phyloP scores from a whole-genome alignment of 2,329 filamentous ascomycete species.

The Aspergillus pseudoviridinutans region DNA sequence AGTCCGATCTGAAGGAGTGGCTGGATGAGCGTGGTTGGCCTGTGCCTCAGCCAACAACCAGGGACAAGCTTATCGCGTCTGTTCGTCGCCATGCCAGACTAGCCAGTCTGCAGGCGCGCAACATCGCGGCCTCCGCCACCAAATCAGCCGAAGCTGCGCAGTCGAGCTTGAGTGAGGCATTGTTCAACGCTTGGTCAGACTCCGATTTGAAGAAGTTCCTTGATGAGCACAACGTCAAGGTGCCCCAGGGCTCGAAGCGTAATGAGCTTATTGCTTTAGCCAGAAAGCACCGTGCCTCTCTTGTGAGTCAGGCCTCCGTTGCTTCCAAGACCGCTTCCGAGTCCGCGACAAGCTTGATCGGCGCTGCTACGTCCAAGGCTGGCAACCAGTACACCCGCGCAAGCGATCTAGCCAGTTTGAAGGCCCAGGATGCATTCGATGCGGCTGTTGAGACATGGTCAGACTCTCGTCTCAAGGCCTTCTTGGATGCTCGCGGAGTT shows the following conservation, averaged over 20 bases:
- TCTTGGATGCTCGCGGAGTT: slow-evolving; percentile 71
- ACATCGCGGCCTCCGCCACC: slow-evolving; percentile 57
- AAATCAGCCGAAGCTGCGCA: slow-evolving; percentile 67
- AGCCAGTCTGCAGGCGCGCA: slow-evolving; percentile 65
- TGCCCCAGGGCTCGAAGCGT: slow-evolving; percentile 85
- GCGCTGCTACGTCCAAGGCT: slow-evolving; percentile 70
- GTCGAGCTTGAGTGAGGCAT: slow-evolving; percentile 70
- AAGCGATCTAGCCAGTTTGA: slow-evolving; percentile 63
- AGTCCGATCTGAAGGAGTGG: slow-evolving; percentile 91
- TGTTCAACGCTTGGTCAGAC: slow-evolving; percentile 89
- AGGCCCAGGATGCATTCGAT: slow-evolving; percentile 65
- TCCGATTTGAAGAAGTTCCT: slow-evolving; percentile 85
- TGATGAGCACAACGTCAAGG: slow-evolving; percentile 83
- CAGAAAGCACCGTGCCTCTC: slow-evolving; percentile 76
- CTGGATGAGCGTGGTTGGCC: slow-evolving; percentile 84
- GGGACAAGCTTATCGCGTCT: slow-evolving; percentile 82
- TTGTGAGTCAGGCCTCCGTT: slow-evolving; percentile 47
- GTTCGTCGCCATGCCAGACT: slow-evolving; percentile 88
- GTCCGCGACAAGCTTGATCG: slow-evolving; percentile 48
- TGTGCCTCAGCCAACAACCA: slow-evolving; percentile 74
- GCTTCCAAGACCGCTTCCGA: slow-evolving; percentile 48
- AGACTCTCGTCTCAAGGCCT: slow-evolving; percentile 72
- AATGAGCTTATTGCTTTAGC: slow-evolving; percentile 88
- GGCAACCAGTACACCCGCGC: slow-evolving; percentile 74
- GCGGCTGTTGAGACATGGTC: slow-evolving; percentile 62